These are phyloP conservation scores for Lanmaoa rubissima DNA, from an alignment of 768 basidiomycete genomes.

Conservation along the genomic window DNA sequence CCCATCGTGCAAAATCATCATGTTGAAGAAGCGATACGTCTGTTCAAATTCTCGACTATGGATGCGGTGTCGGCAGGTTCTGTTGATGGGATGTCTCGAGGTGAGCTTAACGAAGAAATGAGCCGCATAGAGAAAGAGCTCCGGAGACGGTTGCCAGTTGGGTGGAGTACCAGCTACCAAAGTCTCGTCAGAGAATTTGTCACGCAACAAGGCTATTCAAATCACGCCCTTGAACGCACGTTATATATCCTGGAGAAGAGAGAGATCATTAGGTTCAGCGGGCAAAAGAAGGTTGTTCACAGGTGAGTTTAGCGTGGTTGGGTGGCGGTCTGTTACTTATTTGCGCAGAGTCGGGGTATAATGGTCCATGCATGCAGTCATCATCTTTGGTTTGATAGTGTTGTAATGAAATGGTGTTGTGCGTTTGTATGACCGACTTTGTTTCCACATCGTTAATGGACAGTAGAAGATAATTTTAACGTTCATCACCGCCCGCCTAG, in stretches of 20 bases:
- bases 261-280: conserved; percentile 82
- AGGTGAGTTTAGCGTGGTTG: conserved; percentile 28
- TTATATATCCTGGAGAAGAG: conserved; percentile 92
- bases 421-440: background rate
- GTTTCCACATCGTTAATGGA: background rate
- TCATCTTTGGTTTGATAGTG: background rate
- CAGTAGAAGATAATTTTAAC: too few species aligned
- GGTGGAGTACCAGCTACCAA: conserved; percentile 97
- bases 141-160: conserved; percentile 78
- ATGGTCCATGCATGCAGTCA: background rate
- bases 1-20: conserved; percentile 87
- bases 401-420: conserved; percentile 2
- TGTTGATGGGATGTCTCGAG: conserved; percentile 87
- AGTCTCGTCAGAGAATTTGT: conserved; percentile 92
- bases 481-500: conserved; percentile 47
- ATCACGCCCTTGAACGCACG: conserved; percentile 88
- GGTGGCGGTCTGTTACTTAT: background rate
- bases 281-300: conserved; percentile 57
- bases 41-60: conserved; percentile 99
- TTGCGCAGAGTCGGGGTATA: conserved; percentile 32
- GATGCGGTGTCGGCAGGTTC: conserved; percentile 95
- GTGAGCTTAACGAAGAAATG: conserved; percentile 94
- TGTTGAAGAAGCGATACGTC: conserved; percentile 95
- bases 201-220: conserved; percentile 85
- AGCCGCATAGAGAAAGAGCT: conserved; percentile 85